phyloP scores from a whole-genome alignment of 805 yeast genomes.

The Suhomyces sp. region DNA sequence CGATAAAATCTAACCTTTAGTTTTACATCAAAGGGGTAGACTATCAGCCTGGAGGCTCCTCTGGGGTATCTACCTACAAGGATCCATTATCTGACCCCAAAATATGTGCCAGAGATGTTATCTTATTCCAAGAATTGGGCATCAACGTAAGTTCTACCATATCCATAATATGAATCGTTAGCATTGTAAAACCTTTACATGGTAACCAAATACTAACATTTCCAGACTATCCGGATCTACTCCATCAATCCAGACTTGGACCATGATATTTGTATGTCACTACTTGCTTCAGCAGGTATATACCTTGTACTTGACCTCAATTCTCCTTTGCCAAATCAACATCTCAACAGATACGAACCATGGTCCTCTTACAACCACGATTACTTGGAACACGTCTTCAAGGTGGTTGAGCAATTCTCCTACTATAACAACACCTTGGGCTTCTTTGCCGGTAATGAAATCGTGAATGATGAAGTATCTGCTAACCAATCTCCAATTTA shows the following conservation, averaged over 20 bases:
- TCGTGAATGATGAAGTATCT: constrained; percentile 76
- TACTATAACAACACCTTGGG: constrained; percentile 86
- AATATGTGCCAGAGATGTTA: constrained; percentile 78
- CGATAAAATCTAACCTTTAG: constrained; percentile 34
- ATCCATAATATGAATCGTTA: not conserved
- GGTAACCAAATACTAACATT: constrained; percentile 18
- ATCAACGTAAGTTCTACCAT: constrained; percentile 50
- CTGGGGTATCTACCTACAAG: constrained; percentile 52
- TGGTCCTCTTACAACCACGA: constrained; percentile 79
- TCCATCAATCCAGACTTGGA: constrained; percentile 78
- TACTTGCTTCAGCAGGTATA: constrained; percentile 90
- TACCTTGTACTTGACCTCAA: constrained; percentile 88
- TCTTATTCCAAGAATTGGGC: constrained; percentile 77
- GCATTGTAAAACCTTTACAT: constrained; percentile 2
- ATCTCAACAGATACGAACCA: constrained; percentile 87
- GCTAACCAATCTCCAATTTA: constrained; percentile 69
- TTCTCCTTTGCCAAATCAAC: constrained; percentile 76
- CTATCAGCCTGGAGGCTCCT: constrained; percentile 95
- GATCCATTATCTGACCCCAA: constrained; percentile 80
- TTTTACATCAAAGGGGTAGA: constrained; percentile 87
- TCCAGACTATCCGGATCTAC: constrained; percentile 74
- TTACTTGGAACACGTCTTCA: constrained; percentile 74
- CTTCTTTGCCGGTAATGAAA: constrained; percentile 89
- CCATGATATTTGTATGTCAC: constrained; percentile 88
- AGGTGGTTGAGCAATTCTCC: constrained; percentile 77